Evolutionary conservation across 1,284 basidiomycete species (phyloP).

Genomic region (Sphaerobolus stellatus): DNA sequence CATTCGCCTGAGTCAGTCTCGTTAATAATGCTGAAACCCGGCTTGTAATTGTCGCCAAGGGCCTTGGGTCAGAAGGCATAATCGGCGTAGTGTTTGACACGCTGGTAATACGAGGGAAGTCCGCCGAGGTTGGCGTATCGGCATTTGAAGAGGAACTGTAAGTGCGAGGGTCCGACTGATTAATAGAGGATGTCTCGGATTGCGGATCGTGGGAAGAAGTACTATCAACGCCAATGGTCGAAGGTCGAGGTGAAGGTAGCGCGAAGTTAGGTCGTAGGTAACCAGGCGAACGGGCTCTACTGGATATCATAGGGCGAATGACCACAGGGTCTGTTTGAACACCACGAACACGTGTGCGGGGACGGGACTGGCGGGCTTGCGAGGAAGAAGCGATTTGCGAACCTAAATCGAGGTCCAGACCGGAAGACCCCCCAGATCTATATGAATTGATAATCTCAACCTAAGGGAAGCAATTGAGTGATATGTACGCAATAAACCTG

Average conservation of each 20-base stretch:
- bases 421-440: too few relatives aligned
- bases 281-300: background rate
- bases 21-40: slow-evolving; percentile 65
- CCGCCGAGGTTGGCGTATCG: background rate
- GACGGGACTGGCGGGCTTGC: too few relatives aligned
- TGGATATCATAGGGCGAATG: too few relatives aligned
- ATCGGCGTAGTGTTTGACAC: slow-evolving; percentile 2
- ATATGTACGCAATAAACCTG: slow-evolving; percentile 1
- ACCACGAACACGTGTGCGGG: slow-evolving; percentile 38
- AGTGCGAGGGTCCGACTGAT: slow-evolving; percentile 1
- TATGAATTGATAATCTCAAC: background rate
- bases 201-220: slow-evolving; percentile 53
- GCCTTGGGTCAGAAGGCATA: slow-evolving; percentile 36
- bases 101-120: slow-evolving; percentile 24
- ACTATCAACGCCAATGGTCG: slow-evolving; percentile 34
- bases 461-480: background rate
- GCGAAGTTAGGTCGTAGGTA: background rate
- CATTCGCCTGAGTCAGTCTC: slow-evolving; percentile 79
- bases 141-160: background rate
- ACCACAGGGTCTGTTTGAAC: slow-evolving; percentile 77
- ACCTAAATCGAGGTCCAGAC: too few relatives aligned
- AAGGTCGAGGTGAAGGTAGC: slow-evolving; percentile 37
- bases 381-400: too few relatives aligned
- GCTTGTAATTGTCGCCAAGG: slow-evolving; percentile 68
- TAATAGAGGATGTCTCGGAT: slow-evolving; percentile 19